Conservation (phyloP, 345 rosid genomes). For the Eucalyptus sp. region DNA sequence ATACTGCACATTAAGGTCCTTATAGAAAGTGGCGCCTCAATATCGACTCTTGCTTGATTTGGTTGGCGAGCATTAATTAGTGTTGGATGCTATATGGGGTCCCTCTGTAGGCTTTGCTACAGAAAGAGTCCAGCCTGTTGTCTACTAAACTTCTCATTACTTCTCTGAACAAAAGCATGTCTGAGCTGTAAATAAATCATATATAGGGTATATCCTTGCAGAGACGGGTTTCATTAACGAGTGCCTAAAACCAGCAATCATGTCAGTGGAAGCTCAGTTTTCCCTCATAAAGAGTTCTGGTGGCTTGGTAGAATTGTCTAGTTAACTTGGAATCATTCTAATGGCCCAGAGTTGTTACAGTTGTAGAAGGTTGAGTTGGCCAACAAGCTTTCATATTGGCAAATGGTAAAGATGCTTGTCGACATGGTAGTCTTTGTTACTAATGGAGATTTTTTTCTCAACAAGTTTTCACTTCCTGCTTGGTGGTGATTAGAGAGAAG, state of each 20-base stretch:
- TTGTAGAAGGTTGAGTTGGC: not conserved
- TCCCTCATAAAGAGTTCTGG: not conserved
- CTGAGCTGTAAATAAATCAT: not conserved
- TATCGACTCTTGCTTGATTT: not conserved
- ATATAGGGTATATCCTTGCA: not conserved
- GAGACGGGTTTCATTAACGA: not conserved
- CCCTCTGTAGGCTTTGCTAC: not conserved
- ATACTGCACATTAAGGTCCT: not conserved
- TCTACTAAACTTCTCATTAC: not conserved
- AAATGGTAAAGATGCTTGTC: not conserved
- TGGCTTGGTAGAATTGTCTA: not conserved
- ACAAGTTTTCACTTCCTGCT: not conserved
- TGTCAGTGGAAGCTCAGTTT: not conserved
- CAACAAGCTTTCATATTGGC: not conserved
- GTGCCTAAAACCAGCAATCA: not conserved
- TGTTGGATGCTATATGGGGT: not conserved
- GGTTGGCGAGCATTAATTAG: not conserved
- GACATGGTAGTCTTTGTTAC: not conserved
- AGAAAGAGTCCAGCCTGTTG: not conserved
- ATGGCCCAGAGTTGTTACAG: not conserved
- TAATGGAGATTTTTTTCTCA: not conserved
- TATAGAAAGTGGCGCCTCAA: not conserved
- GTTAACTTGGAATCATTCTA: not conserved
- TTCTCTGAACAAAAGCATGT: not conserved
- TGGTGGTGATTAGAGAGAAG: not conserved